Evolutionary conservation across 176 grass and related monocot genomes (phyloP).

Genomic region (Pharus latifolius): DNA sequence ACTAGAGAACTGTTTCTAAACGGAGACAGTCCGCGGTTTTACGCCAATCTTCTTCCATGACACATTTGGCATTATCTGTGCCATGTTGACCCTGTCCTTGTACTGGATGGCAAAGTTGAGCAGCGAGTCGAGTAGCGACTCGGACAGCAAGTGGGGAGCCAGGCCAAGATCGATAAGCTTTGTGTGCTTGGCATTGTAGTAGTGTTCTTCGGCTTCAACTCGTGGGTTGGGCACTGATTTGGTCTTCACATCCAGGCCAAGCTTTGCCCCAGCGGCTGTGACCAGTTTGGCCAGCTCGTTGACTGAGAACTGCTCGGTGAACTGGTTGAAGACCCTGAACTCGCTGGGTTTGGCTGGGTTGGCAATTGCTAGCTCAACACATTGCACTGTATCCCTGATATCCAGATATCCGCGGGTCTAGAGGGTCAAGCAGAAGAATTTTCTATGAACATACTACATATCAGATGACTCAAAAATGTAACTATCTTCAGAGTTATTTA

Average conservation of each 20-base stretch:
- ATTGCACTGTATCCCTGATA: constrained; percentile 89
- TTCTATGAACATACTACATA: neutral
- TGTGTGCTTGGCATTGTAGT: constrained; percentile 85
- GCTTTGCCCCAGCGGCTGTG: constrained; percentile 54
- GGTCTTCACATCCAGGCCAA: constrained; percentile 63
- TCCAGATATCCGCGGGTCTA: constrained; percentile 92
- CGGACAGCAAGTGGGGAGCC: constrained; percentile 63
- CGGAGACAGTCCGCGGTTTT: constrained; percentile 41
- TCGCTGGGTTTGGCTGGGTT: constrained; percentile 83
- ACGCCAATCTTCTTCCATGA: constrained; percentile 84
- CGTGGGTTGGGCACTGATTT: constrained; percentile 78
- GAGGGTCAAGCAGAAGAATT: neutral
- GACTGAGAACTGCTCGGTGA: constrained; percentile 89
- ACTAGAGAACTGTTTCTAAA: constrained; percentile 17
- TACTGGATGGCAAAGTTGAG: constrained; percentile 82
- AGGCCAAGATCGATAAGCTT: constrained; percentile 70
- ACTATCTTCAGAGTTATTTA: neutral
- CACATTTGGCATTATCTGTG: constrained; percentile 87
- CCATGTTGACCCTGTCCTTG: constrained; percentile 57
- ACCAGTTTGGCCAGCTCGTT: constrained; percentile 77
- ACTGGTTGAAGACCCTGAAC: constrained; percentile 97
- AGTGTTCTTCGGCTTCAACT: constrained; percentile 87
- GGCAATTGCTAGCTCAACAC: constrained; percentile 78
- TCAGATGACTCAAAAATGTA: neutral
- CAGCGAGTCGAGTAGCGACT: constrained; percentile 78